These are phyloP conservation scores for Penicillium odoratum DNA, from an alignment of 495 filamentous ascomycete genomes.

Conservation along the genomic window DNA sequence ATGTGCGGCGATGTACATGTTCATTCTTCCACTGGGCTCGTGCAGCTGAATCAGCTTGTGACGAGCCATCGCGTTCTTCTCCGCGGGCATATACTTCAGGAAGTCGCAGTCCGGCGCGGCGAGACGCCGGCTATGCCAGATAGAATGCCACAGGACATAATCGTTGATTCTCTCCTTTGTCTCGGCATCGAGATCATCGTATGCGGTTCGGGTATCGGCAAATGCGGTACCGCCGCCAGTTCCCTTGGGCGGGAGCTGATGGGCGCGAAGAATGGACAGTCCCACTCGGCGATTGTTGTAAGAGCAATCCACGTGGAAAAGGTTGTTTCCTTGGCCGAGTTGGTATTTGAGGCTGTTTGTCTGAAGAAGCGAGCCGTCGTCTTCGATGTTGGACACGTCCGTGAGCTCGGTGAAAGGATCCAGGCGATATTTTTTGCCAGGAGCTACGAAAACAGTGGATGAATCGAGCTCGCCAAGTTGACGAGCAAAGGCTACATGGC, in stretches of 20 bases:
- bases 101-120: not conserved
- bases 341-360: not conserved
- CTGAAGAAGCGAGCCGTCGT: not conserved
- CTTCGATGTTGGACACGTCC: not conserved
- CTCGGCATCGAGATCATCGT: not conserved
- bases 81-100: not conserved
- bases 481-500: not conserved
- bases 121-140: constrained; percentile 3
- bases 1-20: constrained; percentile 5
- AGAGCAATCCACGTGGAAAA: constrained; percentile 1
- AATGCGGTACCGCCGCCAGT: not conserved
- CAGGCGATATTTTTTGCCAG: not conserved
- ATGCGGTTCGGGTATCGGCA: constrained; percentile 1
- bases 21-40: not conserved
- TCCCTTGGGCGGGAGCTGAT: not conserved
- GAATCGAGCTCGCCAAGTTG: not conserved
- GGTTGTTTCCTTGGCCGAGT: not conserved
- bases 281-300: not conserved
- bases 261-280: not conserved
- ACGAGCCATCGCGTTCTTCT: not conserved
- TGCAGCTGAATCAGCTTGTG: constrained; percentile 2
- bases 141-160: constrained; percentile 3
- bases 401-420: not conserved
- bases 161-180: not conserved
- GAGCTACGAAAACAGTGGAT: not conserved